Evolutionary conservation across 139 green algal species (phyloP), one percentile per base, ranked within the genome.

Genomic region (Volvox reticuliferus): DNA sequence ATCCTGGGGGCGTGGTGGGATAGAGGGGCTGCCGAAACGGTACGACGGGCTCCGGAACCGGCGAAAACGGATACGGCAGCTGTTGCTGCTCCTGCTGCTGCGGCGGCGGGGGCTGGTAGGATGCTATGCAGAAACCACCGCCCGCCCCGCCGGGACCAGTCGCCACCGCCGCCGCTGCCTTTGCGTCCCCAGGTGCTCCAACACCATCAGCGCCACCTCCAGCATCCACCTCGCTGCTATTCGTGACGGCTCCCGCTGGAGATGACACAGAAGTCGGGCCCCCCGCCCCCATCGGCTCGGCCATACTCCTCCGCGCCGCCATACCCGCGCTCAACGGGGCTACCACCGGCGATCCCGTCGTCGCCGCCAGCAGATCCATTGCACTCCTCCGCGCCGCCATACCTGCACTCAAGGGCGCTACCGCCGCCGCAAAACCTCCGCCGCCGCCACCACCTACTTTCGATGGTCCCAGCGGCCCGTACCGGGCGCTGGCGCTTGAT

Each of bases 291-390:
- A 78, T 30, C 81, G 63, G 3, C 63, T 75, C 33, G 24, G 35
- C 55, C 13, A 19, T 86, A 55, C 79, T 86, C 30, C 79, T 71
- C 55, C 79, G 50, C 28, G 83, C 35, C 35, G 36, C 83, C 67
- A 88, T 80, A 37, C 20, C 83, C 22, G 67, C 67, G 22, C 83
- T 80, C 5, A 88, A 37, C 35, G 83, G 67, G 35, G 83, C 67
- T 32, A 33, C 80, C 55, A 61, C 80, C 55, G 28, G n/a, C 77
- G 35, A 55, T 14, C 44, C 44, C 44, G 63, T 26, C 33, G 62
- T 30, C 81, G 63, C 12, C 63, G 30, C 33, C 65, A 55, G 44
- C 9, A 9, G 44, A 55, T 55, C 44, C 44, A 55, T 55, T 9
- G 35, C 55, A 44, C 79, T 86, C 30, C 79, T 71, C 55, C 79